A percentile compares a stretch with the other conserved stretches of the same genome.
Evolutionary conservation across 2,329 filamentous ascomycete species (phyloP).

Genomic region (Cercospora citrullina): DNA sequence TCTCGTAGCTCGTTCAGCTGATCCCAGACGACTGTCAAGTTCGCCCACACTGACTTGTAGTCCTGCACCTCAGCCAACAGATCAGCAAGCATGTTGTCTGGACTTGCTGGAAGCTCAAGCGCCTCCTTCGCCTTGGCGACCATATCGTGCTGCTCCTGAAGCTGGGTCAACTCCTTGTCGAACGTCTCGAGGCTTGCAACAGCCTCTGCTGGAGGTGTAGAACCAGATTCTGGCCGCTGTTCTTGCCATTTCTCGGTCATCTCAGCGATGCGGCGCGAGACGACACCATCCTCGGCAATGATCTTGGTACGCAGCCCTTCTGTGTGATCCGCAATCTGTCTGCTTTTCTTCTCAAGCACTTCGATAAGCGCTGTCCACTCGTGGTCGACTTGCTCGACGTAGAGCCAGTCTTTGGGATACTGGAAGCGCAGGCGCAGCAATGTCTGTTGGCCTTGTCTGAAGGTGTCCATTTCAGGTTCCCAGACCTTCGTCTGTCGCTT

Average conservation of each 20-base stretch:
- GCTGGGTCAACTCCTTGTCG: conserved; percentile 77
- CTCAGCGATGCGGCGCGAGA: conserved; percentile 83
- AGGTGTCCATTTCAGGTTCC: conserved; percentile 94
- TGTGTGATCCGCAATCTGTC: conserved; percentile 94
- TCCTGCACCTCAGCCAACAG: conserved; percentile 96
- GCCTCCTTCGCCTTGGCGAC: conserved; percentile 96
- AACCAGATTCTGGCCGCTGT: conserved; percentile 94
- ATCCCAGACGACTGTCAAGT: conserved; percentile 92
- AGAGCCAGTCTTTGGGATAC: conserved; percentile 89
- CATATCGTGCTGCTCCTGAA: conserved; percentile 88
- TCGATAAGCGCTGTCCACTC: conserved; percentile 95
- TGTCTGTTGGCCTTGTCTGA: conserved; percentile 92
- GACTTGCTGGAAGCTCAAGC: conserved; percentile 77
- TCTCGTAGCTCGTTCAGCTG: conserved; percentile 92
- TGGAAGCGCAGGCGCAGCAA: conserved; percentile 90
- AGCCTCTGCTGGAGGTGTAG: conserved; percentile 84
- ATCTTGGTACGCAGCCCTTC: conserved; percentile 96
- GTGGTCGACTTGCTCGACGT: conserved; percentile 92
- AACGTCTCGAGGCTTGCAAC: conserved; percentile 79
- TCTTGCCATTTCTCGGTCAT: conserved; percentile 88
- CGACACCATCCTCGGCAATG: conserved; percentile 84
- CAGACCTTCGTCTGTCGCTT: conserved; percentile 90
- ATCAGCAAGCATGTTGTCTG: conserved; percentile 77
- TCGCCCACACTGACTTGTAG: conserved; percentile 98
- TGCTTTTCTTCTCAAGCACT: conserved; percentile 85